Base-by-base conservation (phyloP, 495 filamentous ascomycete species). In the Penicillium manginii region DNA sequence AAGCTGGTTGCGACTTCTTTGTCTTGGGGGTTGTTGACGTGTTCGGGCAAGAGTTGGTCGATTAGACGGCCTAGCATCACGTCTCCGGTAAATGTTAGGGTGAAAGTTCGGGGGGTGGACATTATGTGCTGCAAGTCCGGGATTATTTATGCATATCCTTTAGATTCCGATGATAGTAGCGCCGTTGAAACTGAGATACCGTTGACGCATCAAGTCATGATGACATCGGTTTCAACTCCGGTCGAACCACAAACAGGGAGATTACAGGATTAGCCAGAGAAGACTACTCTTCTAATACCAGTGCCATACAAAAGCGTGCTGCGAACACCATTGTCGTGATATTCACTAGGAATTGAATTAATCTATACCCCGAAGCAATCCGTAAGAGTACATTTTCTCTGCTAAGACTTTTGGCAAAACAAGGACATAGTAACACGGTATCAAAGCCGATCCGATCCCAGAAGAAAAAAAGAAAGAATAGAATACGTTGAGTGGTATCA, bases 1-100 rank as follows among this genome's bases (percentile, higher is more conserved):
- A 77, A 64, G 46, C 46, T 31, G 2, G 51, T 7, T 51, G 63
- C 66, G 37, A 54, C 65, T 29, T 23, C 39, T 40, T 52, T 47
- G 23, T 77, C 70, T 14, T 50, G 21, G 5, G 64, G 49, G 50
- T 65, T 65, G 51, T 61, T 22, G 61, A 74, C 64, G 57, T 75
- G 70, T 11, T 56, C 50, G 12, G 73, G 68, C 55, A 71, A 67
- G 50, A 78, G 63, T 64, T 78, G 73, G 61, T 79, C 76, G 61
- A 79, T 57, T 12, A 78, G 73, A 18, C 76, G 72, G 47, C 64
- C 76, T n/a, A 78, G 72, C 76, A 78, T 79, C 10, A 76, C 71
- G 55, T 79, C 76, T 58, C 76, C 76, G 54, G 65, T 53, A 52
- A 78, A 73, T 18, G 66, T 70, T 26, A 78, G 49, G 46, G 58